These are phyloP conservation scores for Rhynchosporium agropyri DNA, from an alignment of 2,329 filamentous ascomycete genomes.

Conservation along the genomic window DNA sequence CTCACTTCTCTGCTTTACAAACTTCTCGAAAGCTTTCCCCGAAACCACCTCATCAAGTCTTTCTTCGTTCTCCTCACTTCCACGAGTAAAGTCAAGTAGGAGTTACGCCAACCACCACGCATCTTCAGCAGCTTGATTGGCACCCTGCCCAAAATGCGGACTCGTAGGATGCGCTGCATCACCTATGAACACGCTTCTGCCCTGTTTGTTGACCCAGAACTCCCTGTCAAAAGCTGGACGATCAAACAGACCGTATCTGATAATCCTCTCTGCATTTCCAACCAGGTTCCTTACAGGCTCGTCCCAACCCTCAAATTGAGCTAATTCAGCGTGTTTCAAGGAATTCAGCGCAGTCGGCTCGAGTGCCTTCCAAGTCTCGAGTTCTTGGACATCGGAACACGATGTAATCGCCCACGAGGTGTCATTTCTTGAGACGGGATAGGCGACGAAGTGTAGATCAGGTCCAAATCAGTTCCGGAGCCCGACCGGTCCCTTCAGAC, in stretches of 20 bases:
- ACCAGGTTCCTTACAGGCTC: background rate
- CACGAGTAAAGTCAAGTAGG: constrained; percentile 9
- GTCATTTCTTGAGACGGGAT: background rate
- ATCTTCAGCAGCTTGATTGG: constrained; percentile 25
- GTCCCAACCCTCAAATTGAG: background rate
- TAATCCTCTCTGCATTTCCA: background rate
- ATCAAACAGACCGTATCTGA: background rate
- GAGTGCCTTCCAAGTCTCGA: background rate
- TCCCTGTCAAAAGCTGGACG: background rate
- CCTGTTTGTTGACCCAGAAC: background rate
- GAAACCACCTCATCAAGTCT: background rate
- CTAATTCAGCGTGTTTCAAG: background rate
- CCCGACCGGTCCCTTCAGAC: background rate
- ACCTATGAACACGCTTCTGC: constrained; percentile 48
- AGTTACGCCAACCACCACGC: background rate
- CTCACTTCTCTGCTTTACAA: background rate
- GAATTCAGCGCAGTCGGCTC: background rate
- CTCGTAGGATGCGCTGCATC: constrained; percentile 54
- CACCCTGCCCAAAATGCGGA: constrained; percentile 29
- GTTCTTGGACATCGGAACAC: background rate
- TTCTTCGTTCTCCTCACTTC: background rate
- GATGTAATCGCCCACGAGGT: background rate
- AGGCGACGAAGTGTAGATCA: background rate
- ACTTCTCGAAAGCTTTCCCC: background rate
- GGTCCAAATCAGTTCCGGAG: background rate